These are phyloP conservation scores for Colletotrichum chrysophilum DNA, from an alignment of 2,329 filamentous ascomycete species.

Conservation along the genomic window DNA sequence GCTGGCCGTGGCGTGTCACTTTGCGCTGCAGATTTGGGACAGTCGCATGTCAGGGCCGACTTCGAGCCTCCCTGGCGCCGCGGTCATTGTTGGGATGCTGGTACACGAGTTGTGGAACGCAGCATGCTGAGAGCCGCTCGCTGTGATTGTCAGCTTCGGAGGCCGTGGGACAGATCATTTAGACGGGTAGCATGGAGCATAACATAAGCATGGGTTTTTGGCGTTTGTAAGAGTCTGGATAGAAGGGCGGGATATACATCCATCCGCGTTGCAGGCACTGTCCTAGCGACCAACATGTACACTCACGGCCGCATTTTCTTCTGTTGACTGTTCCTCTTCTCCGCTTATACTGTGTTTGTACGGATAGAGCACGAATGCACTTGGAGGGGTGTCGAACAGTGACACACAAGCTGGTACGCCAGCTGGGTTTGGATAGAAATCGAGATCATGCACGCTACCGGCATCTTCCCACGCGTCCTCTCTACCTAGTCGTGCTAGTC, in stretches of 20 bases:
- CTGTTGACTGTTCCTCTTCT: background rate
- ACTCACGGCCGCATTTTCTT: background rate
- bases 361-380: background rate
- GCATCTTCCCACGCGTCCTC: background rate
- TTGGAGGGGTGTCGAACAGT: background rate
- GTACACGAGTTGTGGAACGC: slow-evolving; percentile 21
- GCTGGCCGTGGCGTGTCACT: slow-evolving; percentile 16
- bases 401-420: background rate
- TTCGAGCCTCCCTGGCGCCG: slow-evolving; percentile 8
- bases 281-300: background rate
- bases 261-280: background rate
- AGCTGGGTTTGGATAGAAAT: background rate
- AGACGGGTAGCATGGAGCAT: slow-evolving; percentile 16
- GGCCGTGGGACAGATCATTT: background rate
- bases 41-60: background rate
- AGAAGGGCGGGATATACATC: background rate
- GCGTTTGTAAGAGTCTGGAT: background rate
- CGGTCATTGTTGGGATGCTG: slow-evolving; percentile 19
- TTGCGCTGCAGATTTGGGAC: slow-evolving; percentile 19
- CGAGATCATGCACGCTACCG: background rate
- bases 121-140: background rate
- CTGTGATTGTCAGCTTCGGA: no score
- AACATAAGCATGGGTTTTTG: background rate
- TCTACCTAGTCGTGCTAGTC: no score
- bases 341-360: background rate